Percentiles rank a stretch among this genome's conserved stretches.
These are phyloP conservation scores for Rhodosporidiobolus odoratus DNA, from an alignment of 768 basidiomycete species.

Conservation along the genomic window DNA sequence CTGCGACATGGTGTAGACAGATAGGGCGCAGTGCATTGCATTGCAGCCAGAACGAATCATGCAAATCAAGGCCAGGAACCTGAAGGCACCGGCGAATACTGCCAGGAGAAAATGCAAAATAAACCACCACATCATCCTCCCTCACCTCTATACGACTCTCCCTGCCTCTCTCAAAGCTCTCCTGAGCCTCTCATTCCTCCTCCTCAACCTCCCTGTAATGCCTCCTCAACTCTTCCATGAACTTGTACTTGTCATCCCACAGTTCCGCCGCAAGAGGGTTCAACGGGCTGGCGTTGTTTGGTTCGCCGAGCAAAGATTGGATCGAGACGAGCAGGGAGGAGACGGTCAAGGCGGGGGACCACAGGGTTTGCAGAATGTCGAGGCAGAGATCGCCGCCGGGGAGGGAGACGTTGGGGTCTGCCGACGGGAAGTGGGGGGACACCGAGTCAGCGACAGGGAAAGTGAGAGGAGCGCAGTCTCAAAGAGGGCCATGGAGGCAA, in stretches of 20 bases:
- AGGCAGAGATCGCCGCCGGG: conserved; percentile 46
- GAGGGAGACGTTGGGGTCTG: conserved; percentile 78
- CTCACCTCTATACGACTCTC: no score
- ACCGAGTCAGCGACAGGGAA: not conserved
- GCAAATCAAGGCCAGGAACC: no score
- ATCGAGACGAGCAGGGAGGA: conserved; percentile 81
- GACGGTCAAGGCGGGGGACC: conserved; percentile 89
- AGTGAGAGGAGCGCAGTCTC: not conserved
- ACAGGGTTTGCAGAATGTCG: conserved; percentile 85
- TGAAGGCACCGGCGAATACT: no score
- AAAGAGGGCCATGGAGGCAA: not conserved
- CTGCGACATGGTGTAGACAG: no score
- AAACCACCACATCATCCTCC: no score
- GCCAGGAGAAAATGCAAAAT: not conserved
- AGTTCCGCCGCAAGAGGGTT: conserved; percentile 78
- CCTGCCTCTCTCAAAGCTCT: no score
- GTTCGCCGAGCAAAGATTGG: conserved; percentile 83
- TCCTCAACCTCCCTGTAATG: conserved; percentile 39
- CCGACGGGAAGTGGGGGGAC: not conserved
- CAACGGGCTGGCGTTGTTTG: conserved; percentile 85
- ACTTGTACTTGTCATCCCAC: conserved; percentile 64
- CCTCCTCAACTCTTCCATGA: conserved; percentile 35
- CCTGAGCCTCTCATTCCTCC: no score
- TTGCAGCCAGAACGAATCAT: no score
- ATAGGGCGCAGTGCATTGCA: no score